A percentile compares a stretch with the other conserved stretches of the same genome.
Conservation (phyloP, 2,329 filamentous ascomycete genomes). For the Cercospora sojina region DNA sequence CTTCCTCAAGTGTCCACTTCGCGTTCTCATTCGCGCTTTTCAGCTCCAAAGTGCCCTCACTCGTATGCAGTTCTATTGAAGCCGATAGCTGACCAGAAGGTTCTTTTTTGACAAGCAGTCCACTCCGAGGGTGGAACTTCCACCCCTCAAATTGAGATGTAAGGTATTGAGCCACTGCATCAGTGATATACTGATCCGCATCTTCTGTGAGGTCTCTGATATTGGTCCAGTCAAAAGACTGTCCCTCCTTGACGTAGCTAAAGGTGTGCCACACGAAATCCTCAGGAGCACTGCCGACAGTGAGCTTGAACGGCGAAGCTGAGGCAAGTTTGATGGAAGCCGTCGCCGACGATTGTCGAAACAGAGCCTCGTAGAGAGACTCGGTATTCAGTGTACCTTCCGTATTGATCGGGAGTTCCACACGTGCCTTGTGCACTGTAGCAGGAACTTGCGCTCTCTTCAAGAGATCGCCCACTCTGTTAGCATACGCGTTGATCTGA, state of each 20-base stretch:
- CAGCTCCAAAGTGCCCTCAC: not conserved
- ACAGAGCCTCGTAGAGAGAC: not conserved
- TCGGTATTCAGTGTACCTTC: not conserved
- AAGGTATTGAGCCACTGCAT: not conserved
- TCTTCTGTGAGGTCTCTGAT: not conserved
- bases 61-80: not conserved
- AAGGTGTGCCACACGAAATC: not conserved
- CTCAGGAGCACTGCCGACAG: not conserved
- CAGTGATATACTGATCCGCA: not conserved
- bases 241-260: not conserved
- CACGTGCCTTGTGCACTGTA: not conserved
- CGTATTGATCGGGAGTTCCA: not conserved
- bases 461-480: not conserved
- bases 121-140: not conserved
- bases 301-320: not conserved
- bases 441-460: not conserved
- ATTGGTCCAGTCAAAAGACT: not conserved
- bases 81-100: not conserved
- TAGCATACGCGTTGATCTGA: not conserved
- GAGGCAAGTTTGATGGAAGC: slow-evolving; percentile 2
- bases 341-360: not conserved
- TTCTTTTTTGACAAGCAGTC: not conserved
- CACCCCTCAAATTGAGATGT: not conserved
- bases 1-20: not conserved
- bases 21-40: not conserved